phyloP scores from a whole-genome alignment of 2,329 filamentous ascomycete genomes.

The Penicillium italicum region DNA sequence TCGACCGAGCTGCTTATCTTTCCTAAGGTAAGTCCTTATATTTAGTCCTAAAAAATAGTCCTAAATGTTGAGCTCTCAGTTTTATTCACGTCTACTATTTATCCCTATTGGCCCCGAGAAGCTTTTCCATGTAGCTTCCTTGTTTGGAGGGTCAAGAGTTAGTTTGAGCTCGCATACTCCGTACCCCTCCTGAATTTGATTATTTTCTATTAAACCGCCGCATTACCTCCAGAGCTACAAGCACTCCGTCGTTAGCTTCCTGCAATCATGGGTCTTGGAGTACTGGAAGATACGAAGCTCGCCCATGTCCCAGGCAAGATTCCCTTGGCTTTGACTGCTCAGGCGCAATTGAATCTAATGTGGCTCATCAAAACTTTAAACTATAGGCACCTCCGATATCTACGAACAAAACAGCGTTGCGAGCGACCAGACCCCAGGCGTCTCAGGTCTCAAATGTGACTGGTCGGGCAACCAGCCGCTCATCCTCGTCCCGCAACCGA shows the following conservation, averaged over 20 bases:
- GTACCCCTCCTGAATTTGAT: not conserved
- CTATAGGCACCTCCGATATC: conserved; percentile 51
- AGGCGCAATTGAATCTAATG: not conserved
- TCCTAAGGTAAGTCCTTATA: not conserved
- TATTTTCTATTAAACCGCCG: not conserved
- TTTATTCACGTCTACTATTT: not conserved
- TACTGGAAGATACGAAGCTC: conserved; percentile 64
- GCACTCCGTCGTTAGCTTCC: not conserved
- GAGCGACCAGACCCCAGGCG: conserved; percentile 30
- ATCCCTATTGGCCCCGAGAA: conserved; percentile 3
- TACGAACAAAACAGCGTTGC: conserved; percentile 55
- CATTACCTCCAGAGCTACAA: not conserved
- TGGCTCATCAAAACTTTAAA: not conserved
- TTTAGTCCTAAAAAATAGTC: not conserved
- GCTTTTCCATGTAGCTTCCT: not conserved
- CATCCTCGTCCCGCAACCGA: conserved; percentile 86
- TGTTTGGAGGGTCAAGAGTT: not conserved
- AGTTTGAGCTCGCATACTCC: not conserved
- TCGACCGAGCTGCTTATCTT: conserved; percentile 1
- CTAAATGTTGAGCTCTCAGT: not conserved
- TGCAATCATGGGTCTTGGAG: conserved; percentile 62
- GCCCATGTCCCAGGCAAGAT: conserved; percentile 70
- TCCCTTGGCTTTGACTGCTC: not conserved
- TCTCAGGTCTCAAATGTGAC: conserved; percentile 66
- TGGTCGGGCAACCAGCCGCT: conserved; percentile 63